Percentiles rank a stretch among this genome's conserved stretches.
Evolutionary conservation across 805 yeast genomes (phyloP).

Genomic region (Hyphopichia homilentoma): DNA sequence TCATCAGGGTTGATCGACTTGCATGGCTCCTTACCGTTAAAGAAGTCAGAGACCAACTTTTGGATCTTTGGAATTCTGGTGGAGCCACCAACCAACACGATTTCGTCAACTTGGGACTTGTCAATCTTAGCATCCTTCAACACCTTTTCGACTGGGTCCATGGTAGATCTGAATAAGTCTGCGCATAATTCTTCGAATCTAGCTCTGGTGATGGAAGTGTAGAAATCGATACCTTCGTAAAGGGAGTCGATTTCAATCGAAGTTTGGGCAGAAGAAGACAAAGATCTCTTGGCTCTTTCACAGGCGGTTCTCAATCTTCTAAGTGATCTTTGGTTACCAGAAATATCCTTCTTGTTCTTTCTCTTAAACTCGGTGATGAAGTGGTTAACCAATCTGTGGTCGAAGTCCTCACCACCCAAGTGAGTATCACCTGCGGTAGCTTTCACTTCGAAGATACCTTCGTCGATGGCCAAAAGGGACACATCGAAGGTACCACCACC

Average conservation of each 20-base stretch:
- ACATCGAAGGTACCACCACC: constrained; percentile 99
- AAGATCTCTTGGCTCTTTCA: constrained; percentile 96
- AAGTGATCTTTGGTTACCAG: constrained; percentile 78
- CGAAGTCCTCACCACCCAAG: constrained; percentile 97
- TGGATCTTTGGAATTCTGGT: constrained; percentile 99
- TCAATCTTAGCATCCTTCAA: constrained; percentile 88
- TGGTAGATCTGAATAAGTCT: constrained; percentile 88
- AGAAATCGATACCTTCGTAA: constrained; percentile 91
- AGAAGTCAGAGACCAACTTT: constrained; percentile 83
- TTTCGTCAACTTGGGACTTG: constrained; percentile 86
- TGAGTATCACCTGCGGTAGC: constrained; percentile 97
- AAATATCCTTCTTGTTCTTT: constrained; percentile 83
- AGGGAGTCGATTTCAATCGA: constrained; percentile 95
- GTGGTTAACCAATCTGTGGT: constrained; percentile 82
- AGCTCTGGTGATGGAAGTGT: constrained; percentile 94
- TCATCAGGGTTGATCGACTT: constrained; percentile 99
- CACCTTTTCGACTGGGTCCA: constrained; percentile 95
- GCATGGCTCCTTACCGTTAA: constrained; percentile 92
- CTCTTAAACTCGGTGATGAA: constrained; percentile 91
- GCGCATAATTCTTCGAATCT: constrained; percentile 95
- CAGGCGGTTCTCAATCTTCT: constrained; percentile 96
- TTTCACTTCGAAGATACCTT: constrained; percentile 88
- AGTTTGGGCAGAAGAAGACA: constrained; percentile 92
- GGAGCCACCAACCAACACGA: constrained; percentile 98
- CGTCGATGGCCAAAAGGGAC: constrained; percentile 79